These are phyloP conservation scores for Hypoxylon lienhwacheense DNA, from an alignment of 495 filamentous ascomycete species.

Conservation along the genomic window DNA sequence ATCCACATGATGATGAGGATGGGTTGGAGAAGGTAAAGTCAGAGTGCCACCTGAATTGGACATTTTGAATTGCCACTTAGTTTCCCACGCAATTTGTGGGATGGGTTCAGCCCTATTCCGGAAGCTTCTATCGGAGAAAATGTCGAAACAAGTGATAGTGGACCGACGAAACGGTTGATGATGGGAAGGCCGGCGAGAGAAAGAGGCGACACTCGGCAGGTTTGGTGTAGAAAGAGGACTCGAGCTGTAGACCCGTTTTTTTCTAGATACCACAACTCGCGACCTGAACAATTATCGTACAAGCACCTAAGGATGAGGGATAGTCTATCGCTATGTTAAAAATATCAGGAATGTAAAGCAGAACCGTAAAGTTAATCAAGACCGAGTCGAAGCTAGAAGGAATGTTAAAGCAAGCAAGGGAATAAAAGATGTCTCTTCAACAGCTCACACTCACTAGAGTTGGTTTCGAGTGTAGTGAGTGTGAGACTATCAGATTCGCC, in stretches of 20 bases:
- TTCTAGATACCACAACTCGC: slow-evolving; percentile 3
- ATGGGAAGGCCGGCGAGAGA: not conserved
- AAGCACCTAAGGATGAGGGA: slow-evolving; percentile 2
- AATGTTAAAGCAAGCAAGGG: slow-evolving; percentile 41
- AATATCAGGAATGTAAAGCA: slow-evolving; percentile 32
- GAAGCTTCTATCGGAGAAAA: not conserved
- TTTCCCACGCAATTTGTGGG: not conserved
- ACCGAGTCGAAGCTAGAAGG: slow-evolving; percentile 24
- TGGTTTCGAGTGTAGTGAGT: slow-evolving; percentile 21
- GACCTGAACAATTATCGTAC: slow-evolving; percentile 20
- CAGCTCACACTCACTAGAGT: slow-evolving; percentile 26
- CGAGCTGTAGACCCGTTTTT: not conserved
- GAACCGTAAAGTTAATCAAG: slow-evolving; percentile 26
- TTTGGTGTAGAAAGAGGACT: not conserved
- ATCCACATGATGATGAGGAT: slow-evolving; percentile 69
- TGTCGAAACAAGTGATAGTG: not conserved
- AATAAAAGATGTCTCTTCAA: slow-evolving; percentile 33
- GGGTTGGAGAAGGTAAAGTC: slow-evolving; percentile 77
- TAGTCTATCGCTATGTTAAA: slow-evolving; percentile 9
- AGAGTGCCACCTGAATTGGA: slow-evolving; percentile 68
- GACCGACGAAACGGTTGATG: not conserved
- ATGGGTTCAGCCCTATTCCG: too few species aligned
- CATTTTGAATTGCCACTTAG: slow-evolving; percentile 35
- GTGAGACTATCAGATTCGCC: slow-evolving; percentile 21
- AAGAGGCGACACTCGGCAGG: not conserved